Base-by-base conservation (phyloP, 768 basidiomycete genomes). In the Russula sp. region DNA sequence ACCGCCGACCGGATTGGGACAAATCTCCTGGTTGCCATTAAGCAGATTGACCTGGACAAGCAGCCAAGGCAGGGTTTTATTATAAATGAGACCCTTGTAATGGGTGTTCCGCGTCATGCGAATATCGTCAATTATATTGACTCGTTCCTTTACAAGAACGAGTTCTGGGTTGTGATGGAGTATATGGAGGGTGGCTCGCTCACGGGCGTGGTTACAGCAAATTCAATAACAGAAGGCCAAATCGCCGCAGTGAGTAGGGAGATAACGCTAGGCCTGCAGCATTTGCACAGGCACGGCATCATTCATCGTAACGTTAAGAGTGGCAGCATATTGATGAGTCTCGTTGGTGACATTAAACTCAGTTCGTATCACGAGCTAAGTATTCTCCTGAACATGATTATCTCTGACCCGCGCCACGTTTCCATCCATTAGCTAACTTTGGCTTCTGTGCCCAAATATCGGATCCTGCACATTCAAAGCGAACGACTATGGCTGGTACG, bases 101-200 rank as follows among this genome's bases (percentile, higher is more conserved):
- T 99, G 97, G 90, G 95, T 25, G 87, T 93, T 25, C 91, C 90
- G 18, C 82, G 91, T 39, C 95, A 98, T 73, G 93, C 94, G n/a
- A 99, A 99, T 72, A 98, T 98, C 68, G 96, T 99, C 77, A 98
- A 99, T 73, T 99, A 93, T 76, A 98, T 98, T 70, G 97, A 99
- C 72, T 96, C 94, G 2, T 99, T 98, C 83, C 75, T 98, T 45
- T 84, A 96, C 79, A 94, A 92, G 80, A 97, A 96, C 73, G 97
- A 98, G 70, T 80, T 99, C 4, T 98, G 97, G 97, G 94, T 99
- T 42, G 93, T 98, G 59, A 98, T 99, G 97, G 97, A 98, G 76
- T 98, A 95, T 75, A 98, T 98, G 96, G 95, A 98, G 75, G 95
- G 95, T 43, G 91, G 93, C 38, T 87, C 85, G 35, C 77, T 98